Conservation (phyloP, 139 green algal species). For the Pycnococcus provasolii region DNA sequence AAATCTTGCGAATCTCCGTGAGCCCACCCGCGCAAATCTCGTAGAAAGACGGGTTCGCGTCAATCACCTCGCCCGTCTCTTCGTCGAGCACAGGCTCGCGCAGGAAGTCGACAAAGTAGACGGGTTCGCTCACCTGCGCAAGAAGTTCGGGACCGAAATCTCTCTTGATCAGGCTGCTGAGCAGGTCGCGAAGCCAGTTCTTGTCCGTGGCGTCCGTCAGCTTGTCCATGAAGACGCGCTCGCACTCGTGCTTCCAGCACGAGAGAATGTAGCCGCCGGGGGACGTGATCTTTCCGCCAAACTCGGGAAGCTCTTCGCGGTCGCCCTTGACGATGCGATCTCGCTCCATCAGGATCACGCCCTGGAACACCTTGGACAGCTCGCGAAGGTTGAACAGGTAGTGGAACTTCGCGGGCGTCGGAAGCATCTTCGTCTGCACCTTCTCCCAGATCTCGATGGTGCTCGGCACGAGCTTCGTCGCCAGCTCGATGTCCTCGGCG, state of each 20-base stretch:
- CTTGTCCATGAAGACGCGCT: slow-evolving; percentile 83
- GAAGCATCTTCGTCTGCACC: slow-evolving; percentile 70
- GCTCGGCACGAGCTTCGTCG: slow-evolving; percentile 53
- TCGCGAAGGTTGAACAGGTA: slow-evolving; percentile 95
- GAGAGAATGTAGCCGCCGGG: slow-evolving; percentile 73
- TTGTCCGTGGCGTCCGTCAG: slow-evolving; percentile 74
- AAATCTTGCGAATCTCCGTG: slow-evolving; percentile 45
- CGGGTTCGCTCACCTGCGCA: slow-evolving; percentile 59
- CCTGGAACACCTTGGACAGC: slow-evolving; percentile 79
- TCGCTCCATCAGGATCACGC: slow-evolving; percentile 65
- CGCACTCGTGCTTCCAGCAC: slow-evolving; percentile 86
- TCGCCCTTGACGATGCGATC: slow-evolving; percentile 38
- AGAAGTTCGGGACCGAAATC: slow-evolving; percentile 50
- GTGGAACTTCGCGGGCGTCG: slow-evolving; percentile 89
- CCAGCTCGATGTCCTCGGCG: slow-evolving; percentile 47
- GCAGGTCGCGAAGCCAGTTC: slow-evolving; percentile 56
- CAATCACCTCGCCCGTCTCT: slow-evolving; percentile 65
- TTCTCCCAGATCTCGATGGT: slow-evolving; percentile 75
- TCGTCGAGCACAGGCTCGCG: slow-evolving; percentile 67
- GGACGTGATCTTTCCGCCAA: slow-evolving; percentile 56
- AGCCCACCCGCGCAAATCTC: slow-evolving; percentile 61
- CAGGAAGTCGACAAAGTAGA: slow-evolving; percentile 90
- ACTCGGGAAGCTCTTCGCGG: slow-evolving; percentile 24
- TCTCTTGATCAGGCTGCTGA: slow-evolving; percentile 54
- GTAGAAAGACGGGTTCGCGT: slow-evolving; percentile 69